phyloP scores from a whole-genome alignment of 441 rosid species.

The Bruguiera hainesii region DNA sequence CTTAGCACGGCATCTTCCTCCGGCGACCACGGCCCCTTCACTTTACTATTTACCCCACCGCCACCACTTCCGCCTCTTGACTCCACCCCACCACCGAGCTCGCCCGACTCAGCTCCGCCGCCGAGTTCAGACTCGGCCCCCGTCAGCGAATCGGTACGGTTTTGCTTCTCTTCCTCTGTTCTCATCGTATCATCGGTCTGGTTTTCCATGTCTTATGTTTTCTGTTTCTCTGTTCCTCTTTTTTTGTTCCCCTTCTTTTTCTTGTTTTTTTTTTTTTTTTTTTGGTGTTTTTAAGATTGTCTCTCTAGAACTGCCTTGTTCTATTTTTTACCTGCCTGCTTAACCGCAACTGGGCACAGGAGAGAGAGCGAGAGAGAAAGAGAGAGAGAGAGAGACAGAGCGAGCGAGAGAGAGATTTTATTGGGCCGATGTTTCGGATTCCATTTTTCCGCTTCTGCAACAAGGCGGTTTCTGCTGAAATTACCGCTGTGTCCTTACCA shows the following conservation, averaged over 20 bases:
- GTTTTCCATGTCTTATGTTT: slow-evolving; percentile 11
- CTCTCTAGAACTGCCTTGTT: not conserved
- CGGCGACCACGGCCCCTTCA: slow-evolving; percentile 88
- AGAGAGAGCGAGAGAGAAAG: not conserved
- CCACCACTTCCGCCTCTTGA: slow-evolving; percentile 19
- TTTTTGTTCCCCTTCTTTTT: too few relatives aligned
- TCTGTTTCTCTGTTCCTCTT: too few relatives aligned
- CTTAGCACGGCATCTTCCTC: slow-evolving; percentile 76
- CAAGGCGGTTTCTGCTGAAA: slow-evolving; percentile 13
- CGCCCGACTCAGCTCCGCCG: slow-evolving; percentile 29
- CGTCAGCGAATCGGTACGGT: slow-evolving; percentile 14
- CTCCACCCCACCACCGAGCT: slow-evolving; percentile 20
- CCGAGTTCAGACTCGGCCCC: slow-evolving; percentile 11
- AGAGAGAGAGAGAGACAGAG: not conserved
- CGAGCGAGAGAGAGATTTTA: not conserved
- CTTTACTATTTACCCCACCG: slow-evolving; percentile 25
- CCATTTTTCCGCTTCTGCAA: slow-evolving; percentile 19
- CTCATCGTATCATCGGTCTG: slow-evolving; percentile 21
- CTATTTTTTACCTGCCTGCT: slow-evolving; percentile 37
- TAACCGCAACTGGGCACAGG: slow-evolving; percentile 38
- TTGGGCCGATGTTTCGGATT: slow-evolving; percentile 30
- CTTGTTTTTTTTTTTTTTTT: too few relatives aligned
- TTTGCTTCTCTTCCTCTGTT: slow-evolving; percentile 28
- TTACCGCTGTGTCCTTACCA: slow-evolving; percentile 27
- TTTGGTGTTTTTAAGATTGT: not conserved